These are phyloP conservation scores for Jaminaea rosea DNA, from an alignment of 1,284 basidiomycete species.

Conservation along the genomic window DNA sequence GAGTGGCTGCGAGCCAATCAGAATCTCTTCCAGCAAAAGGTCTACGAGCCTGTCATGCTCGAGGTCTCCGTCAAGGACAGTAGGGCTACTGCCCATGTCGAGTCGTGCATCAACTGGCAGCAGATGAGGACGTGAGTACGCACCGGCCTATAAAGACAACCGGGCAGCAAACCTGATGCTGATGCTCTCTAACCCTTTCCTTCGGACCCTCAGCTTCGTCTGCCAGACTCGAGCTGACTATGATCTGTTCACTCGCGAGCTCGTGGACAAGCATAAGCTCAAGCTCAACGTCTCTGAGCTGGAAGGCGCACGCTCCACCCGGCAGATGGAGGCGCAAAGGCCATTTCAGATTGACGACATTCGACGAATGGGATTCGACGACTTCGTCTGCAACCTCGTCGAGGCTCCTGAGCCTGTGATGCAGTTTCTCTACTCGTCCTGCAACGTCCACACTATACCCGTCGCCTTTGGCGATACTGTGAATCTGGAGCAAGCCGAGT, in stretches of 20 bases:
- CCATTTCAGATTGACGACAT: conserved; percentile 52
- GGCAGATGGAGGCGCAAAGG: conserved; percentile 16
- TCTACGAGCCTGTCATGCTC: conserved; percentile 77
- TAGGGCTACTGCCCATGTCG: conserved; percentile 62
- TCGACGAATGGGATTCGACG: conserved; percentile 61
- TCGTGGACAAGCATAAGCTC: conserved; percentile 55
- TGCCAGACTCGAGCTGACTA: conserved; percentile 78
- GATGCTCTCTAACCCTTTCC: conserved; percentile 1
- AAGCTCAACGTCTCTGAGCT: conserved; percentile 45
- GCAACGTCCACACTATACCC: conserved; percentile 48
- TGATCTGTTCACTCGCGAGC: conserved; percentile 52
- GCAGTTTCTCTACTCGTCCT: conserved; percentile 42
- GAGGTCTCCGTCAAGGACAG: conserved; percentile 54
- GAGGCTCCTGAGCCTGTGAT: conserved; percentile 51
- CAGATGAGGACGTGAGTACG: conserved; percentile 59
- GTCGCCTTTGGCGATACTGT: conserved; percentile 56
- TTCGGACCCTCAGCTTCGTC: conserved; percentile 64
- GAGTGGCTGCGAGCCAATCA: conserved; percentile 67
- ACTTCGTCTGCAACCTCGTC: conserved; percentile 68
- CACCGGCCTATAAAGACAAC: no score
- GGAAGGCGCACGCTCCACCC: conserved; percentile 18
- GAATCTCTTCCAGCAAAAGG: conserved; percentile 63
- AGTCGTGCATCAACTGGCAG: conserved; percentile 59
- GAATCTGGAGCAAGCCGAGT: conserved; percentile 57
- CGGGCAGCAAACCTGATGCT: background rate